Evolutionary conservation across 2,329 filamentous ascomycete species (phyloP), one percentile per base, ranked within the genome.

Genomic region (Botryotinia convoluta): DNA sequence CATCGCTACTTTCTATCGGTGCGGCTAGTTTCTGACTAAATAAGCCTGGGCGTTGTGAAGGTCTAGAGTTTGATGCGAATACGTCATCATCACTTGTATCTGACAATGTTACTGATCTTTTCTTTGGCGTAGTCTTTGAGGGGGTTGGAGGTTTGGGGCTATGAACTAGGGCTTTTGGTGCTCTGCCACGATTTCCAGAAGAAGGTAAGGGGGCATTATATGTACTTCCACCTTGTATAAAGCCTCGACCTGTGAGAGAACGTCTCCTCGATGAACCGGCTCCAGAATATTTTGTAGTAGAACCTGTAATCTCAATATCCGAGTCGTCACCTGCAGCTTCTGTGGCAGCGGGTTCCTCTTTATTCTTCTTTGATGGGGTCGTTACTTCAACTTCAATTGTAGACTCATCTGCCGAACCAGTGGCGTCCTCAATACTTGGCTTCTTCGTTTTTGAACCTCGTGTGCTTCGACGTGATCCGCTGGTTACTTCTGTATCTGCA

Each of bases 311-410:
- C 42, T 77, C 73, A 26, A 73, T 68, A 32, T 74, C 72, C 51
- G 59, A 73, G 51, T 73, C 65, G 22, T 69, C 48, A 72, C 71
- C 63, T 48, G 37, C n/a, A n/a, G 44, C 32, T 44, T 51, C 22
- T 68, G n/a, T 37, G 16, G 59, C 42, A 29, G 65, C n/a, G 9
- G n/a, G 9, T 37, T 12, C 42, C 59, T 72, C 72, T 20, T 45
- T 61, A n/a, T 68, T 70, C 22, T 75, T 76, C 61, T 73, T 72
- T 3, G 60, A 69, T 20, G 76, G 72, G 64, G 74, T 74, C n/a
- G 44, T 64, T 54, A 16, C 42, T 63, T 67, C 59, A 12, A 69
- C 29, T 68, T 77, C 67, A 32, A 64, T 29, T 14, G 51, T 7
- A 37, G 74, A 75, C 39, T 71, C 73, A 44, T 74, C 73, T 35